A percentile compares a stretch with the other conserved stretches of the same genome.
Conservation (phyloP, 352 stramenopile genomes). For the Pythium angustatum region DNA sequence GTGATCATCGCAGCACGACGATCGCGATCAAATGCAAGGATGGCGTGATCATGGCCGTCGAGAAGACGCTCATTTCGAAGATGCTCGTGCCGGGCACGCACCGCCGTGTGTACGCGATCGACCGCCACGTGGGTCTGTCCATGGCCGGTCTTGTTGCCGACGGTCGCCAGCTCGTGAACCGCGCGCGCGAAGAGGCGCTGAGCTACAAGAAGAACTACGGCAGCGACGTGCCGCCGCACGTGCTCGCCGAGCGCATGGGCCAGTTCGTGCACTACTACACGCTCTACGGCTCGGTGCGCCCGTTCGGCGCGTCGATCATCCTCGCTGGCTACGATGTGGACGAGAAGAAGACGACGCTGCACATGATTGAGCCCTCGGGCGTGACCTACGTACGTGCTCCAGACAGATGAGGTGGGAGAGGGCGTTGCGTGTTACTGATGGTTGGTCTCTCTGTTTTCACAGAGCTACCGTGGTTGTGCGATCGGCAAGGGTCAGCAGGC, state of each 20-base stretch:
- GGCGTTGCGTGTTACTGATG: slow-evolving; percentile 1
- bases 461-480: slow-evolving; percentile 96
- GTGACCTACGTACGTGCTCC: slow-evolving; percentile 85
- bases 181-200: slow-evolving; percentile 92
- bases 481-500: slow-evolving; percentile 97
- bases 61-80: slow-evolving; percentile 95
- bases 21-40: slow-evolving; percentile 98
- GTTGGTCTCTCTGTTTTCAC: slow-evolving; percentile 26
- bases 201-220: slow-evolving; percentile 98
- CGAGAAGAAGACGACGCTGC: slow-evolving; percentile 87
- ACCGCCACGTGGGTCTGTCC: slow-evolving; percentile 91
- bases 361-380: slow-evolving; percentile 94
- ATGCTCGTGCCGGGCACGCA: slow-evolving; percentile 92
- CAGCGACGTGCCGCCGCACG: slow-evolving; percentile 88
- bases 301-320: slow-evolving; percentile 96
- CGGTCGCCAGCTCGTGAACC: slow-evolving; percentile 95
- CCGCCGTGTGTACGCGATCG: slow-evolving; percentile 87
- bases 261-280: slow-evolving; percentile 99
- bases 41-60: slow-evolving; percentile 96
- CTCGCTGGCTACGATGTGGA: slow-evolving; percentile 95
- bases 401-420: too few species aligned
- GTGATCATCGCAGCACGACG: slow-evolving; percentile 73
- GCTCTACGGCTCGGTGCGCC: slow-evolving; percentile 95
- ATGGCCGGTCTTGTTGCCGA: slow-evolving; percentile 96
- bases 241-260: slow-evolving; percentile 94